Percentiles rank a stretch among this genome's conserved stretches.
These are phyloP conservation scores for Tuber microsphaerosporum DNA, from an alignment of 495 filamentous ascomycete species.

Conservation along the genomic window DNA sequence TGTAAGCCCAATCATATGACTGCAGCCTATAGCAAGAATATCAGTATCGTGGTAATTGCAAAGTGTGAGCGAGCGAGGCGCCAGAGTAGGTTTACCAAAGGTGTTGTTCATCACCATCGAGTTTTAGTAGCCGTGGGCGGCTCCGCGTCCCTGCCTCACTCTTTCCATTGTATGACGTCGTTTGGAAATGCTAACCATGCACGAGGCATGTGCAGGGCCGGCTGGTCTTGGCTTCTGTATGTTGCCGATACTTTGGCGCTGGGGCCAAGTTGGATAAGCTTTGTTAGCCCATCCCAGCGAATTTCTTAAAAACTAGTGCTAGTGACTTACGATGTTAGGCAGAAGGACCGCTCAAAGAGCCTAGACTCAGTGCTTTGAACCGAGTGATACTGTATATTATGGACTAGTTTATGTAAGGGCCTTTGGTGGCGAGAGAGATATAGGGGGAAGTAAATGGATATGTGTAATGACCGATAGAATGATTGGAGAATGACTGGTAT, in stretches of 20 bases:
- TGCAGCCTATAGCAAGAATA: slow-evolving; percentile 17
- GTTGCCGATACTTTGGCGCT: not conserved
- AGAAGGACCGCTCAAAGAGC: not conserved
- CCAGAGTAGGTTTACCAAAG: no score
- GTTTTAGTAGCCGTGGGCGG: not conserved
- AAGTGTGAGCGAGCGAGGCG: not conserved
- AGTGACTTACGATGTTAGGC: not conserved
- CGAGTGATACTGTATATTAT: slow-evolving; percentile 1
- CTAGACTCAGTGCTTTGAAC: not conserved
- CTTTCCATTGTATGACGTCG: not conserved
- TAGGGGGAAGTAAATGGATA: no score
- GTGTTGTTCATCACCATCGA: no score
- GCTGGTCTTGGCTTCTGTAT: not conserved
- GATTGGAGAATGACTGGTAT: no score
- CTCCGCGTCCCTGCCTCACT: not conserved
- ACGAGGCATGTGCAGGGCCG: not conserved
- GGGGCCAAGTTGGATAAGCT: not conserved
- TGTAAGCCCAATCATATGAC: slow-evolving; percentile 24
- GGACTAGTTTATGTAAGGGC: not conserved
- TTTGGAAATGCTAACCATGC: not conserved
- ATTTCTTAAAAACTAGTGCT: not conserved
- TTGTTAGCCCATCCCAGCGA: not conserved
- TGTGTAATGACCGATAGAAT: no score
- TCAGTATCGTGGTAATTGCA: not conserved
- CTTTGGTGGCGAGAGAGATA: not conserved